phyloP scores from a whole-genome alignment of 2,329 filamentous ascomycete genomes.

The Fonsecaea multimorphosa region DNA sequence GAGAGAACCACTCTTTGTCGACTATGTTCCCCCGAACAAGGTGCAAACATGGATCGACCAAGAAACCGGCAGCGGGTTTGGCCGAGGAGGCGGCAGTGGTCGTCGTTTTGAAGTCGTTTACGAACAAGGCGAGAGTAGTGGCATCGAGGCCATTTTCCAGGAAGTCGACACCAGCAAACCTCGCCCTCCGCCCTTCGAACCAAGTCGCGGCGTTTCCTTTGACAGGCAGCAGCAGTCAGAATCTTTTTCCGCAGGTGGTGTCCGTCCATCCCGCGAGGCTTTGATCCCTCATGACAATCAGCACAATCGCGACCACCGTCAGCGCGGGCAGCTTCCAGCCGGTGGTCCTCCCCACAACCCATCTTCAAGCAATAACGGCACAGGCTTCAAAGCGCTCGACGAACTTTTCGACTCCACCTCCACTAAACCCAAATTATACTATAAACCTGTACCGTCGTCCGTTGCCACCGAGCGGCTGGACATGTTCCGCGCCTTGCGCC shows the following conservation, averaged over 20 bases:
- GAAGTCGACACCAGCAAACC: slow-evolving; percentile 49
- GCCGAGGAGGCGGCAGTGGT: slow-evolving; percentile 46
- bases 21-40: slow-evolving; percentile 82
- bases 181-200: slow-evolving; percentile 10
- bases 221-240: slow-evolving; percentile 22
- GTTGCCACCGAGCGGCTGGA: slow-evolving; percentile 70
- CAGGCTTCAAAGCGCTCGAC: slow-evolving; percentile 63
- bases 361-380: slow-evolving; percentile 29
- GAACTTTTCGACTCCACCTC: slow-evolving; percentile 65
- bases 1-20: slow-evolving; percentile 82
- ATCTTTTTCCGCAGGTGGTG: slow-evolving; percentile 18
- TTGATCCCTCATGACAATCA: slow-evolving; percentile 20
- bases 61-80: slow-evolving; percentile 61
- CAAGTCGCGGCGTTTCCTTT: slow-evolving; percentile 17
- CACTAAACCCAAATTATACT: slow-evolving; percentile 70
- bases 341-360: slow-evolving; percentile 19
- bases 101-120: slow-evolving; percentile 77
- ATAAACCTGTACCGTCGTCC: slow-evolving; percentile 67
- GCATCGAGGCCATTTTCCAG: slow-evolving; percentile 63
- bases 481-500: slow-evolving; percentile 57
- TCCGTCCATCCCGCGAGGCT: slow-evolving; percentile 34
- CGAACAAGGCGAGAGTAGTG: slow-evolving; percentile 62
- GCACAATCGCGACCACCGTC: slow-evolving; percentile 20
- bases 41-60: slow-evolving; percentile 74
- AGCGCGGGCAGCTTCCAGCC: slow-evolving; percentile 21